A percentile compares a stretch with the other conserved stretches of the same genome.
phyloP scores from a whole-genome alignment of 495 filamentous ascomycete genomes.

The Aspergillus nanangensis region DNA sequence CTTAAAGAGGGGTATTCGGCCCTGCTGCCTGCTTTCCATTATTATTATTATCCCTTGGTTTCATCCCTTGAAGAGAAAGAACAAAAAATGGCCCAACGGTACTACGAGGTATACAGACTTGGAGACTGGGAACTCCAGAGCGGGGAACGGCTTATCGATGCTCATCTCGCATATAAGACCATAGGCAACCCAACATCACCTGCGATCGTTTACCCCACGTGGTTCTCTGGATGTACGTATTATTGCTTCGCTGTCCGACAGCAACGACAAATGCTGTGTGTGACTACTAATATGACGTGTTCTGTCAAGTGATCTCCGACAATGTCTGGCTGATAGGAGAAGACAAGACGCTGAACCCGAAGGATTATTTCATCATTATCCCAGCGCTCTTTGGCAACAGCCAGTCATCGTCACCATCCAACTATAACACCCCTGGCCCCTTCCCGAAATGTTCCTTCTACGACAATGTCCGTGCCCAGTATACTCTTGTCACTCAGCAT shows the following conservation, averaged over 20 bases:
- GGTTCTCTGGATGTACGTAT: slow-evolving; percentile 58
- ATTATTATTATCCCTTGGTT: no score
- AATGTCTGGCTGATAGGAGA: slow-evolving; percentile 65
- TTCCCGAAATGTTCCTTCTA: slow-evolving; percentile 62
- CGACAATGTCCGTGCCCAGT: slow-evolving; percentile 67
- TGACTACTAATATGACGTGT: not conserved
- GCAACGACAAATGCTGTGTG: not conserved
- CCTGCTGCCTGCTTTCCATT: no score
- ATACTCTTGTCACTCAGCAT: slow-evolving; percentile 59
- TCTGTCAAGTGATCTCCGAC: slow-evolving; percentile 49
- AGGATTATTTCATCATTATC: slow-evolving; percentile 66
- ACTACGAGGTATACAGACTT: no score
- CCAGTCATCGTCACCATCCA: slow-evolving; percentile 67
- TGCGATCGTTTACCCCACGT: slow-evolving; percentile 66
- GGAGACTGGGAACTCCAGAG: slow-evolving; percentile 61
- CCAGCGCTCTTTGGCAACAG: slow-evolving; percentile 70
- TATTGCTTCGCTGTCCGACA: not conserved
- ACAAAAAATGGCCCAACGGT: no score
- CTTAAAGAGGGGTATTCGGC: no score
- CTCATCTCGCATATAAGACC: slow-evolving; percentile 66
- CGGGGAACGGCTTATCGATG: slow-evolving; percentile 50
- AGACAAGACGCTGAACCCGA: slow-evolving; percentile 55
- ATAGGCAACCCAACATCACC: slow-evolving; percentile 59
- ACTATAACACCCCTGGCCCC: slow-evolving; percentile 46
- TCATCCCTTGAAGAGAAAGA: no score